Conservation (phyloP, 257 asterid species). For the Buddleja alternifolia region DNA sequence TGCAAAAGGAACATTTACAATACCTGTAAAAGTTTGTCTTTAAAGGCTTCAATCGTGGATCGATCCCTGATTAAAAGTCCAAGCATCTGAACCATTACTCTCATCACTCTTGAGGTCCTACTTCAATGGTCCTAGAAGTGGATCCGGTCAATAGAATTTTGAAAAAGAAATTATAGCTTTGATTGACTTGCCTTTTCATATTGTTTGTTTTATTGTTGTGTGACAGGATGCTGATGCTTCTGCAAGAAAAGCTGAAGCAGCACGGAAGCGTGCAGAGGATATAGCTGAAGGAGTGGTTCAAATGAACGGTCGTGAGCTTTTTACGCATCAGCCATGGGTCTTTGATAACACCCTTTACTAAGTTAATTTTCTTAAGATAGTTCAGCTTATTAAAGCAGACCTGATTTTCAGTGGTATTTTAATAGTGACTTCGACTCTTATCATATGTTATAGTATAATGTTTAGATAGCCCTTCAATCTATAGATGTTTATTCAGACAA, state of each 20-base stretch:
- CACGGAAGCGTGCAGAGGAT: slow-evolving; percentile 79
- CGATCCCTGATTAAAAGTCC: too few species aligned
- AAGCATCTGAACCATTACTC: too few species aligned
- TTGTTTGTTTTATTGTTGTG: not conserved
- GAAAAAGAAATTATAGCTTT: too few species aligned
- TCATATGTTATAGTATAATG: not conserved
- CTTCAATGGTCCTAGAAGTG: too few species aligned
- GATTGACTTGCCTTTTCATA: too few species aligned
- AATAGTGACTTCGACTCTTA: not conserved
- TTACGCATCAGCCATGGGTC: slow-evolving; percentile 78
- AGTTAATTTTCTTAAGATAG: slow-evolving; percentile 27
- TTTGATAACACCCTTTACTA: slow-evolving; percentile 68
- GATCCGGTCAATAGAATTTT: not conserved
- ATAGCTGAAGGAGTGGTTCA: slow-evolving; percentile 71
- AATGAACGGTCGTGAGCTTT: slow-evolving; percentile 91
- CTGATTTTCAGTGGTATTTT: not conserved
- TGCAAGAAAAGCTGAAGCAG: slow-evolving; percentile 65
- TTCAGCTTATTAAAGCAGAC: not conserved
- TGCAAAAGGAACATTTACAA: not conserved
- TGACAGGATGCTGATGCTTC: slow-evolving; percentile 71
- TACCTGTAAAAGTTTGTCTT: too few species aligned
- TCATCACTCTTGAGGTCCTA: too few species aligned
- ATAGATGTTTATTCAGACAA: not conserved
- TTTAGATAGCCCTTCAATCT: not conserved
- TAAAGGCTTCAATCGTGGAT: too few species aligned